Percentiles rank a stretch among this genome's conserved stretches.
phyloP scores from a whole-genome alignment of 169 alveolate genomes.

The Eimeria sp. region DNA sequence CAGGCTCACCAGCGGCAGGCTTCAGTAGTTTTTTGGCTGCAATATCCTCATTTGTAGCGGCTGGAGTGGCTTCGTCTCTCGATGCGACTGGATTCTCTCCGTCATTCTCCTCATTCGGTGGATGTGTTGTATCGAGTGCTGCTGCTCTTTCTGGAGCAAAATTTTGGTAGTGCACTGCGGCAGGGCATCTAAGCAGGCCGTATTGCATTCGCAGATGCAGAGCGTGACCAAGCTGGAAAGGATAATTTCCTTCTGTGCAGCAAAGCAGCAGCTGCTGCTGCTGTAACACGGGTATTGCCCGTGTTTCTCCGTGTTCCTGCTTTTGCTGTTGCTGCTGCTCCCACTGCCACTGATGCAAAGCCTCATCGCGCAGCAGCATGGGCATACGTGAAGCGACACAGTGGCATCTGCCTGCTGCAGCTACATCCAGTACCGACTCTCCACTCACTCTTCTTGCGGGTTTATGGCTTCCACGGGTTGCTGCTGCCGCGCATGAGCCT shows the following conservation, averaged over 20 bases:
- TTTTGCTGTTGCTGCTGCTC: not conserved
- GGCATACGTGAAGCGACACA: conserved; percentile 30
- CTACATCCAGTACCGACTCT: not conserved
- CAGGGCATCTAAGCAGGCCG: not conserved
- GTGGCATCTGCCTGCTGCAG: not conserved
- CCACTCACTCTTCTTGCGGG: not conserved
- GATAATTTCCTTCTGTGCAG: conserved; percentile 6
- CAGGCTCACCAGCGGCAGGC: conserved; percentile 3
- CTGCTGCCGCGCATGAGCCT: not conserved
- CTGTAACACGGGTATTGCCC: conserved; percentile 6
- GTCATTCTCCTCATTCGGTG: not conserved
- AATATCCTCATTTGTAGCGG: not conserved
- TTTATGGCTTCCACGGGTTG: not conserved
- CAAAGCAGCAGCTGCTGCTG: conserved; percentile 45
- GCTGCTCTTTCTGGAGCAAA: not conserved
- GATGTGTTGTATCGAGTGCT: not conserved
- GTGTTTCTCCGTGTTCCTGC: not conserved
- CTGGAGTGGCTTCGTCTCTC: not conserved
- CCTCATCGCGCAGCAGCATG: conserved; percentile 11
- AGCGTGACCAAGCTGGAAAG: not conserved
- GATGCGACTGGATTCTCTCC: not conserved
- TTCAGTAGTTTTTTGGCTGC: not conserved
- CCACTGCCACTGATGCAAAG: not conserved
- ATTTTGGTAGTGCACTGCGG: not conserved
- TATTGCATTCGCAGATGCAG: conserved; percentile 1